Conservation (phyloP, 2,329 filamentous ascomycete genomes). For the Arthroderma sp. region DNA sequence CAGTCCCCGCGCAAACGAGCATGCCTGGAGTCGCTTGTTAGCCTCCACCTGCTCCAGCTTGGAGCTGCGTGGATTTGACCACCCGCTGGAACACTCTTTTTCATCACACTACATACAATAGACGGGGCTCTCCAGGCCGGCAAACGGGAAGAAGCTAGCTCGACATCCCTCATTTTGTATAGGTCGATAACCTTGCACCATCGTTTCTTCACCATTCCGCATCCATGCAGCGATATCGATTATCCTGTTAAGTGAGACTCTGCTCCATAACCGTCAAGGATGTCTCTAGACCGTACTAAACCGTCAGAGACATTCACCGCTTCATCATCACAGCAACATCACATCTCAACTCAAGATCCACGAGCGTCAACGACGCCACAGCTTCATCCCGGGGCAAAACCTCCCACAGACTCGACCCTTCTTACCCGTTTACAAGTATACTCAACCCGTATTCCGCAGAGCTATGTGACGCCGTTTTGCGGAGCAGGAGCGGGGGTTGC, state of each 20-base stretch:
- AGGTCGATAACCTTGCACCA: neutral
- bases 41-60: constrained; percentile 18
- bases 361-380: constrained; percentile 16
- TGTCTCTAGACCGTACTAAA: constrained; percentile 34
- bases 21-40: constrained; percentile 19
- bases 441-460: constrained; percentile 41
- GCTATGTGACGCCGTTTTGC: constrained; percentile 64
- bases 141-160: neutral
- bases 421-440: constrained; percentile 31
- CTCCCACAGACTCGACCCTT: constrained; percentile 20
- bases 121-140: neutral
- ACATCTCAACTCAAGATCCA: constrained; percentile 8
- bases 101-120: constrained; percentile 14
- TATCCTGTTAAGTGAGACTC: constrained; percentile 23
- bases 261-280: constrained; percentile 30
- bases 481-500: constrained; percentile 84
- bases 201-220: constrained; percentile 16
- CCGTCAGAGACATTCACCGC: constrained; percentile 25
- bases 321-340: constrained; percentile 21
- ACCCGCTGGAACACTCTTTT: constrained; percentile 17
- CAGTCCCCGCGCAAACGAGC: constrained; percentile 6
- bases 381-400: constrained; percentile 21
- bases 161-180: neutral
- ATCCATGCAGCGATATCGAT: constrained; percentile 33
- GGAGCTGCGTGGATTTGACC: constrained; percentile 21